Evolutionary conservation across 2,329 filamentous ascomycete genomes (phyloP), one percentile per base, ranked within the genome.

Genomic region (Pleurostoma richardsiae): DNA sequence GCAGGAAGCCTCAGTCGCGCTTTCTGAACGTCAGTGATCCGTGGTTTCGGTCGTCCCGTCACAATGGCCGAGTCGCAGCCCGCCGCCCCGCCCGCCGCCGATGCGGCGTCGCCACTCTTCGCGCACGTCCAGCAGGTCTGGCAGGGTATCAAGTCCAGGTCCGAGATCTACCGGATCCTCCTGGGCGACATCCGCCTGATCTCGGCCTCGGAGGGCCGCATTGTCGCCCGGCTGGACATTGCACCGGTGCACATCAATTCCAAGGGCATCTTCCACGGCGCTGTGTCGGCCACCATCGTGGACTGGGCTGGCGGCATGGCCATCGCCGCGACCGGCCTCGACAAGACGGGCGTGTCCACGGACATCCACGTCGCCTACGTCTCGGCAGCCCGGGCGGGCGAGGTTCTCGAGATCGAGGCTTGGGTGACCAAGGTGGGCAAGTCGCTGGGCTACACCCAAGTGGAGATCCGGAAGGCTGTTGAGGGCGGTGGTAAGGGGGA

Each of bases 351-450:
- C 41, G 85, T 87, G 31, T 86, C 82, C 53, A 76, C 84, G 33
- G 86, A 90, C 62, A 89, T 90, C 60, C 85, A 90, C 65, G 76
- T 88, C 51, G 82, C 78, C 43, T 90, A 88, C 56, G 70, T 86
- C 46, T 76, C 77, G 36, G 77, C 78, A 3, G 86, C 85, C 2
- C 71, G 70, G 41, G 71, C 76, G 29, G 85, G 83, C 10, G 86
- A 90, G 49, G 73, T 71, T 54, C 70, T 90, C 31, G 83, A 88
- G 69, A 80, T 90, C 46, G 79, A 85, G 58, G 80, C 82, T 26
- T 74, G 68, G 49, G 81, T 82, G 5, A 79, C 84, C 52, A 83
- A 80, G 53, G 80, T 88, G 2, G 86, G 86, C 1, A 76, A 79
- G 6, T 82, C 75, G 38, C 59, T 90, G 59, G 86, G 81, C 0